Evolutionary conservation across 2,329 filamentous ascomycete species (phyloP).

Genomic region (Paecilomyces fulvus): DNA sequence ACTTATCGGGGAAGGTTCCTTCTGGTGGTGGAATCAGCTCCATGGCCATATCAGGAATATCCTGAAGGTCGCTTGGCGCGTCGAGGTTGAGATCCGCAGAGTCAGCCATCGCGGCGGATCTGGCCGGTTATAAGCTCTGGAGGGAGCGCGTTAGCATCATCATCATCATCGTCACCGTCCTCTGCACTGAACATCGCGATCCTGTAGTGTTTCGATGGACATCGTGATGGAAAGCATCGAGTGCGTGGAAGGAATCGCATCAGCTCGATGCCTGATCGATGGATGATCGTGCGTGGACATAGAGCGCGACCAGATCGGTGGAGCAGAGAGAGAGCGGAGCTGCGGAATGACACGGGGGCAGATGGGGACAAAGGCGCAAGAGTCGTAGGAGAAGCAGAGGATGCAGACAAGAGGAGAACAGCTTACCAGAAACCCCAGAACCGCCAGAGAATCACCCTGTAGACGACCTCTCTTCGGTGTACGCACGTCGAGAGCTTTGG

Average conservation of each 20-base stretch:
- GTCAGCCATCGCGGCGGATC: slow-evolving; percentile 29
- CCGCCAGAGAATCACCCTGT: neutral
- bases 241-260: slow-evolving; percentile 33
- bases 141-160: slow-evolving; percentile 14
- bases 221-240: slow-evolving; percentile 13
- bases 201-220: slow-evolving; percentile 1
- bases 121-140: slow-evolving; percentile 8
- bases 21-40: slow-evolving; percentile 35
- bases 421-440: slow-evolving; percentile 1
- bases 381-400: neutral
- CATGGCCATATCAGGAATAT: slow-evolving; percentile 36
- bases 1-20: slow-evolving; percentile 38
- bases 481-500: neutral
- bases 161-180: slow-evolving; percentile 2
- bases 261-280: slow-evolving; percentile 11
- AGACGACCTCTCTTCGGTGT: neutral
- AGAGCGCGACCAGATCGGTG: slow-evolving; percentile 9
- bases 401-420: neutral
- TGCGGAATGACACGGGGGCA: neutral
- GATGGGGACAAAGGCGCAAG: neutral
- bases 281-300: slow-evolving; percentile 30
- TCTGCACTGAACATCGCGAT: slow-evolving; percentile 2
- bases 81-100: slow-evolving; percentile 36
- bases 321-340: neutral
- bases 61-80: slow-evolving; percentile 37